Percentiles rank a stretch among this genome's conserved stretches.
Conservation (phyloP, 352 stramenopile species). For the Phytophthora ramorum region DNA sequence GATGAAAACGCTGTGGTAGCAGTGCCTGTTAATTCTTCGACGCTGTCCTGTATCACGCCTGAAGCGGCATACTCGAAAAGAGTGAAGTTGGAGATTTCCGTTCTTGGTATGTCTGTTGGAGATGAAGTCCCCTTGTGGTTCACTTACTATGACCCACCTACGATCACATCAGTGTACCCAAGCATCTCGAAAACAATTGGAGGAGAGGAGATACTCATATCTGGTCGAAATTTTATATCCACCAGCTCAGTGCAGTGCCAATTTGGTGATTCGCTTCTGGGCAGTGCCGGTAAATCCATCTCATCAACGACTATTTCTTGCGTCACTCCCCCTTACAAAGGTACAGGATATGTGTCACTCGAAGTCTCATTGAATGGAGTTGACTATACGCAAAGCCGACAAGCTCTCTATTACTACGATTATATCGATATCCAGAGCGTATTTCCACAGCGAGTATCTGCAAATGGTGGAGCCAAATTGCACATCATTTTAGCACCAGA, state of each 20-base stretch:
- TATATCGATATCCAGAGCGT: slow-evolving; percentile 31
- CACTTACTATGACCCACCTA: slow-evolving; percentile 36
- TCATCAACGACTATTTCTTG: slow-evolving; percentile 42
- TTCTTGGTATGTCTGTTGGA: slow-evolving; percentile 2
- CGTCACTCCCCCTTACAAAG: slow-evolving; percentile 22
- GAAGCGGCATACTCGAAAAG: background rate
- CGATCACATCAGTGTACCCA: slow-evolving; percentile 32
- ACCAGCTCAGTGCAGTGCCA: slow-evolving; percentile 34
- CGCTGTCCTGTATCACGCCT: slow-evolving; percentile 32
- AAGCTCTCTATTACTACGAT: slow-evolving; percentile 45
- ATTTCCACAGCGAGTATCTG: slow-evolving; percentile 30
- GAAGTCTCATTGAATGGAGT: slow-evolving; percentile 58
- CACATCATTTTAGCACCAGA: slow-evolving; percentile 28
- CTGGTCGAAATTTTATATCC: slow-evolving; percentile 42
- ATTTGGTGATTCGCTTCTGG: slow-evolving; percentile 40
- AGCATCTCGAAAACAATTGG: slow-evolving; percentile 23
- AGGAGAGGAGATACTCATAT: slow-evolving; percentile 38
- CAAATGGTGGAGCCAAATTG: slow-evolving; percentile 38
- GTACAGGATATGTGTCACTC: slow-evolving; percentile 37
- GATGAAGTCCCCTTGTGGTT: slow-evolving; percentile 30
- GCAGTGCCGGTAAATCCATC: slow-evolving; percentile 23
- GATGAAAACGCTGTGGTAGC: slow-evolving; percentile 7
- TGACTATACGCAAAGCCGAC: slow-evolving; percentile 44
- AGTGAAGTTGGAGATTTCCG: slow-evolving; percentile 3
- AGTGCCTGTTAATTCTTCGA: slow-evolving; percentile 22